Percentiles rank a stretch among this genome's conserved stretches.
Conservation (phyloP, 2,329 filamentous ascomycete genomes). For the Ophiostoma himal-ulmi region DNA sequence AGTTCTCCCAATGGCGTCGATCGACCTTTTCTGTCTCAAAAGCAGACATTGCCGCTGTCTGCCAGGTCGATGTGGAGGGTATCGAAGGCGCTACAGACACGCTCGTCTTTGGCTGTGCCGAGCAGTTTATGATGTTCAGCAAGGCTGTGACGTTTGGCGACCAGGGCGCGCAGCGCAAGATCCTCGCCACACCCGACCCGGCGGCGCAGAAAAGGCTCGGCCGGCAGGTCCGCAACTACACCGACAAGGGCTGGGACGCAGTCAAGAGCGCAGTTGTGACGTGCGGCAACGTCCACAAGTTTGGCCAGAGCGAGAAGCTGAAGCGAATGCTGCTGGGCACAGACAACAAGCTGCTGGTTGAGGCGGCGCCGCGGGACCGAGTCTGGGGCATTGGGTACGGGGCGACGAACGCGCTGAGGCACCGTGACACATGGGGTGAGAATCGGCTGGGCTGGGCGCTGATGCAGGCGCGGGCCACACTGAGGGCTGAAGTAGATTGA, state of each 20-base stretch:
- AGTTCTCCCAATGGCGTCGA: conserved; percentile 36
- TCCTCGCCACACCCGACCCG: conserved; percentile 19
- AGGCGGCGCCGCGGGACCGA: conserved; percentile 54
- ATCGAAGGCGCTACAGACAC: conserved; percentile 17
- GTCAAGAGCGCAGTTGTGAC: conserved; percentile 51
- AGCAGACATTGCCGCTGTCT: conserved; percentile 30
- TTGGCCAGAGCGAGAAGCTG: conserved; percentile 44
- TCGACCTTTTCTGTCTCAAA: conserved; percentile 31
- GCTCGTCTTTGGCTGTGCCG: conserved; percentile 34
- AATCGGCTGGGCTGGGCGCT: conserved; percentile 60
- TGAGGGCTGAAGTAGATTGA: background rate
- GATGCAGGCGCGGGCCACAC: conserved; percentile 46
- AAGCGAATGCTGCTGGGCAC: conserved; percentile 49
- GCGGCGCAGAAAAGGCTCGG: conserved; percentile 23
- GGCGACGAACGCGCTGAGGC: conserved; percentile 43
- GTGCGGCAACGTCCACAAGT: conserved; percentile 55
- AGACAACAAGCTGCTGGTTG: conserved; percentile 55
- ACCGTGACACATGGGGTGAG: conserved; percentile 52
- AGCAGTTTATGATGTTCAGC: conserved; percentile 42
- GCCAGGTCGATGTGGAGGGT: conserved; percentile 24
- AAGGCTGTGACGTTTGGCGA: conserved; percentile 37
- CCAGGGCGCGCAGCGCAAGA: conserved; percentile 6
- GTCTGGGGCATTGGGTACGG: conserved; percentile 63
- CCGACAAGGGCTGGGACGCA: conserved; percentile 20
- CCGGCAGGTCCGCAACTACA: conserved; percentile 19